These are phyloP conservation scores for Microdochium paspali DNA, from an alignment of 2,329 filamentous ascomycete species.

Conservation along the genomic window DNA sequence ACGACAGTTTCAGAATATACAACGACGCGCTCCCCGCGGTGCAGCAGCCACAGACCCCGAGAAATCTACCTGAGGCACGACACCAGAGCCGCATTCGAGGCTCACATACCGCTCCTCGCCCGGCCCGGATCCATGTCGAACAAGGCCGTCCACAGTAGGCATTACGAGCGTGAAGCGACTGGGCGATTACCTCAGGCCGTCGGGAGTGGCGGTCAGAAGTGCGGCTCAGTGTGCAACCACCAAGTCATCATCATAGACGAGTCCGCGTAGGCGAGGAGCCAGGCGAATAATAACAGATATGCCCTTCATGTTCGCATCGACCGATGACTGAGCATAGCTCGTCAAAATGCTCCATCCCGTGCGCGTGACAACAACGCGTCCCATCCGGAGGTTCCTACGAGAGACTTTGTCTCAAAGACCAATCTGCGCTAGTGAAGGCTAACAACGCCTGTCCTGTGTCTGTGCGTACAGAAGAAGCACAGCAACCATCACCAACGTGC, in stretches of 20 bases:
- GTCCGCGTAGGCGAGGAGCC: too few relatives aligned
- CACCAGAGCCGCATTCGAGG: conserved; percentile 32
- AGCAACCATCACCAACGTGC: too few relatives aligned
- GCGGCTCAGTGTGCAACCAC: neutral
- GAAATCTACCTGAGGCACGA: conserved; percentile 36
- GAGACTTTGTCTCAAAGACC: too few relatives aligned
- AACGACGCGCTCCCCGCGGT: conserved; percentile 33
- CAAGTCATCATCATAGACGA: too few relatives aligned
- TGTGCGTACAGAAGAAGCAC: conserved; percentile 11
- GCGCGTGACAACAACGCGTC: too few relatives aligned
- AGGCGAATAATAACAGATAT: too few relatives aligned
- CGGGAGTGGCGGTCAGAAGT: too few relatives aligned
- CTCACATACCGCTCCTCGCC: conserved; percentile 31
- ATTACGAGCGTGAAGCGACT: neutral
- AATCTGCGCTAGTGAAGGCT: conserved; percentile 3
- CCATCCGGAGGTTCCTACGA: conserved; percentile 3
- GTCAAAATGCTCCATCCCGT: too few relatives aligned
- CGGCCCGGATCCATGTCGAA: neutral
- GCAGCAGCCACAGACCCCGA: conserved; percentile 39
- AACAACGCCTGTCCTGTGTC: too few relatives aligned
- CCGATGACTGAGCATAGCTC: neutral
- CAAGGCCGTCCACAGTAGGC: neutral
- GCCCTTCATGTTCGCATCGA: too few relatives aligned
- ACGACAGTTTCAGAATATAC: conserved; percentile 27
- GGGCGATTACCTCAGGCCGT: too few relatives aligned